Base-by-base conservation (phyloP, 2,329 filamentous ascomycete genomes). In the Akanthomyces uredinophilus region DNA sequence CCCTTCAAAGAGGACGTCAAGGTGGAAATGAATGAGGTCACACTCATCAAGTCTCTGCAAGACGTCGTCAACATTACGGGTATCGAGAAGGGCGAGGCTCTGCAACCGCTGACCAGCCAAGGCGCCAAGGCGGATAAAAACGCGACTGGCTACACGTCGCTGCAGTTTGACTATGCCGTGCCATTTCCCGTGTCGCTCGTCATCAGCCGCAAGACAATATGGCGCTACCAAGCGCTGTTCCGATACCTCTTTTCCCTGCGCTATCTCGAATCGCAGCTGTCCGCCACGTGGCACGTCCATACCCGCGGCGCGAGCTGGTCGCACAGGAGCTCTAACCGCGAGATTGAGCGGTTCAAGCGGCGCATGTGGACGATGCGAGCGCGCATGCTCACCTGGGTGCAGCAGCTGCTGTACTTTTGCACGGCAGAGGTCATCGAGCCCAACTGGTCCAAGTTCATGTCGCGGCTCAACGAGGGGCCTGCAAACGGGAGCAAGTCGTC, bases 1-100 rank as follows among this genome's bases (percentile, higher is more conserved):
- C 92, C 94, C 0, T 99, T 96, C 82, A 99, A 98, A 72, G 95
- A 99, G 76, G 94, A 99, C 71, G 91, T 99, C 74, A 96, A 96
- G 75, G 92, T 99, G 24, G 89, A 93, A 70, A 97, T 98, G 90
- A 97, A 97, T 73, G 92, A 96, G 68, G 88, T 94, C 44, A 91
- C 92, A 6, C 84, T 99, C 51, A 96, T 92, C 14, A 96, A 96
- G 71, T 96, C 92, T 78, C 80, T 99, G 63, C 96, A 97, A 83
- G 89, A 94, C 59, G 94, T 99, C 58, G 94, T 99, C 66, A 97
- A 93, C 70, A 96, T 98, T 66, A 96, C 92, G 4, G 95, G 95
- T 50, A 91, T 98, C 64, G 94, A 98, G 69, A 90, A 96, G 73
- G 92, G 94, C 65, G 90, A 95, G 69, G 85, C 86, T 32, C 86